These are phyloP conservation scores for Anthracocystis setariae DNA, from an alignment of 1,284 basidiomycete genomes.

Conservation along the genomic window DNA sequence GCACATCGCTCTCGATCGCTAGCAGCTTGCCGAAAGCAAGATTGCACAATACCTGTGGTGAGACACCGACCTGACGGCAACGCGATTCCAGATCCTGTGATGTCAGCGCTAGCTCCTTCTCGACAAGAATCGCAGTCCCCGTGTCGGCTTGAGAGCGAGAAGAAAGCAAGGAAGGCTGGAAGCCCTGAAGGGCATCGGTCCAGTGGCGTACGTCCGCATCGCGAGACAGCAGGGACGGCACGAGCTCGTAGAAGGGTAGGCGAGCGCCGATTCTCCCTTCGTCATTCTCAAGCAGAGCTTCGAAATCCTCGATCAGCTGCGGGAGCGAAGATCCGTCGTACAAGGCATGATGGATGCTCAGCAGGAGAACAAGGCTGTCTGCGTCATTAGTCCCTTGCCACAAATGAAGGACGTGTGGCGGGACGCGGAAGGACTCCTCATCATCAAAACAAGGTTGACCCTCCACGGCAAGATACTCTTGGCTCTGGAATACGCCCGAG, in stretches of 20 bases:
- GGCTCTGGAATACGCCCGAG: constrained; percentile 7
- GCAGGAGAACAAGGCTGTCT: constrained; percentile 3
- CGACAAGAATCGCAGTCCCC: constrained; percentile 14
- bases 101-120: constrained; percentile 16
- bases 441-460: constrained; percentile 48
- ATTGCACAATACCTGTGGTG: constrained; percentile 55
- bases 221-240: constrained; percentile 49
- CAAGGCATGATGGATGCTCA: constrained; percentile 56
- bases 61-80: constrained; percentile 42
- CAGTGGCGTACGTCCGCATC: constrained; percentile 48
- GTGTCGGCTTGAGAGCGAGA: neutral
- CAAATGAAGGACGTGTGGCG: constrained; percentile 53
- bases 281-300: constrained; percentile 7
- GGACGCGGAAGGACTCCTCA: constrained; percentile 38
- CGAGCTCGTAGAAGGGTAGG: constrained; percentile 39
- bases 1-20: constrained; percentile 29
- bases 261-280: constrained; percentile 4
- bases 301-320: constrained; percentile 50
- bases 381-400: constrained; percentile 8
- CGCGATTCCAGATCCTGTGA: constrained; percentile 22
- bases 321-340: constrained; percentile 56
- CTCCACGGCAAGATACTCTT: constrained; percentile 10
- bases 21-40: constrained; percentile 58
- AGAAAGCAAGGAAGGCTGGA: constrained; percentile 25
- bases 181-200: constrained; percentile 31